Percentiles rank a stretch among this genome's conserved stretches.
Conservation (phyloP, 345 rosid species). For the Arabidopsis thaliana region TAIR10.1 NC_003074.8:1500501-1501000, state of each 20-base stretch:
- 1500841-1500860: constrained; percentile 63
- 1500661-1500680: constrained; percentile 6
- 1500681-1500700: constrained; percentile 19
- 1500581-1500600: constrained; percentile 24
- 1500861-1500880: constrained; percentile 91
- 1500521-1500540: constrained; percentile 27
- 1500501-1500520: not conserved
- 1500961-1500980: not conserved
- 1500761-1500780: constrained; percentile 2
- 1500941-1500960: not conserved
- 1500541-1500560: constrained; percentile 25
- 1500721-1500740: constrained; percentile 22
- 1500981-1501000: constrained; percentile 26
- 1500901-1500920: constrained; percentile 74
- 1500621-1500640: constrained; percentile 32
- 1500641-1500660: constrained; percentile 20
- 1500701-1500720: constrained; percentile 12
- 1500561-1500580: constrained; percentile 10
- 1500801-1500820: constrained; percentile 53
- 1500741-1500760: constrained; percentile 19
- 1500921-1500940: constrained; percentile 47
- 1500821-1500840: constrained; percentile 69
- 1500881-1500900: constrained; percentile 74
- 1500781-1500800: constrained; percentile 29
- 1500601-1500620: constrained; percentile 35